Conservation (phyloP, 768 basidiomycete genomes). For the Sporobolomyces roseus region DNA sequence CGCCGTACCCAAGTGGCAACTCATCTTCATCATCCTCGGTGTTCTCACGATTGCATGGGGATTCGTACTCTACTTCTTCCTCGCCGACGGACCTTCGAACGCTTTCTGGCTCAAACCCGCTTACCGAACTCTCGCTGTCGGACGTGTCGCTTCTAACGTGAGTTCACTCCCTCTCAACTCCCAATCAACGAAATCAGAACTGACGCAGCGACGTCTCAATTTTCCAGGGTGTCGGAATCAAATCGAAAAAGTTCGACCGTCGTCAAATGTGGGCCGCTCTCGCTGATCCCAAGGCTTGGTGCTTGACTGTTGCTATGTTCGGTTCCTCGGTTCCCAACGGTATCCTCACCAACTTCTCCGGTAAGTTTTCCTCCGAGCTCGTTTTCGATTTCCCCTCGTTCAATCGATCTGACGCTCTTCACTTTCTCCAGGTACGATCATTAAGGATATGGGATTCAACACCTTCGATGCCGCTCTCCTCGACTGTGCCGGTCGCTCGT, state of each 20-base stretch:
- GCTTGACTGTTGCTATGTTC: slow-evolving; percentile 48
- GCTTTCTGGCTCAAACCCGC: slow-evolving; percentile 48
- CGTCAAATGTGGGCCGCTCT: slow-evolving; percentile 46
- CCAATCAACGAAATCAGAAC: no score
- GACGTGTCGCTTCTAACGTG: slow-evolving; percentile 47
- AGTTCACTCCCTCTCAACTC: no score
- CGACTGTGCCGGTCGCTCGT: slow-evolving; percentile 49
- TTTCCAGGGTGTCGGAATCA: slow-evolving; percentile 48
- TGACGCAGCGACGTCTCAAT: no score
- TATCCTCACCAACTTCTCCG: background rate
- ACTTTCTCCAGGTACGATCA: slow-evolving; percentile 49
- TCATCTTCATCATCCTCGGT: slow-evolving; percentile 48
- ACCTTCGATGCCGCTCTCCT: slow-evolving; percentile 48
- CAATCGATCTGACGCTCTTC: slow-evolving; percentile 45
- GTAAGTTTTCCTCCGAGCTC: no score
- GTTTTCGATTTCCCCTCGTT: background rate
- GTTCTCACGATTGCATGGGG: slow-evolving; percentile 47
- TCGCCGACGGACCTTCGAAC: slow-evolving; percentile 48
- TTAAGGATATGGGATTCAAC: slow-evolving; percentile 42
- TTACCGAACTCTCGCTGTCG: slow-evolving; percentile 47
- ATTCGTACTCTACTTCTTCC: slow-evolving; percentile 48
- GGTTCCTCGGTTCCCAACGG: slow-evolving; percentile 49
- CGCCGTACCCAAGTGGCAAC: slow-evolving; percentile 32
- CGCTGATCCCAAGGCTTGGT: slow-evolving; percentile 47
- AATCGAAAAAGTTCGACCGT: slow-evolving; percentile 47